Base-by-base conservation (phyloP, 2,329 filamentous ascomycete genomes). In the Geosmithia putterillii region DNA sequence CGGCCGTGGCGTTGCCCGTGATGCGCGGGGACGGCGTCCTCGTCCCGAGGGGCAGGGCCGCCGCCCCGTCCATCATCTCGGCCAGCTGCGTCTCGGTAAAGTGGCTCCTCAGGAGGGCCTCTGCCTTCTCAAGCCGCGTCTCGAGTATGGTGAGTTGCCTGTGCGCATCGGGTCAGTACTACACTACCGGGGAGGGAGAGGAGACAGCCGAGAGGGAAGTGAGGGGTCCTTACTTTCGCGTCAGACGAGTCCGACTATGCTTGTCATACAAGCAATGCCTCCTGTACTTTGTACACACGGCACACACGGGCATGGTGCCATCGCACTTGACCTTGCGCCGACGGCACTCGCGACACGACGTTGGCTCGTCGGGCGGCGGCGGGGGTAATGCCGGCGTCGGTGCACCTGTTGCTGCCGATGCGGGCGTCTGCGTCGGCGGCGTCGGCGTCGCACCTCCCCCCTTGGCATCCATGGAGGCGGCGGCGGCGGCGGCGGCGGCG, bases 91-190 rank as follows among this genome's bases (percentile, higher is more conserved):
- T 38, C n/a, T 48, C 41, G 9, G 44, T 50, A n/a, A 50, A 51
- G 37, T 51, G 49, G 1, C 47, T 43, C 20, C 45, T 42, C 36
- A 51, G n/a, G 14, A 51, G 43, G 7, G 49, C 50, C 21, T 51
- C 49, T 4, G 49, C 49, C 28, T 48, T 51, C 40, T 51, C 49
- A 2, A 51, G 45, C 1, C 49, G 47, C 34, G 51, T 49, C 41
- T 51, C 49, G 1, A 51, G 20, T 10, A 51, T 48, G 3, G 49
- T 51, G 15, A 51, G 44, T 32, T 51, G 49, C 37, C 49, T 51
- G 37, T 19, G 32, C 8, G 4, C 22, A 19, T 10, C 10, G 12
- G 3, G 40, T 32, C 40, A 41, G 40, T 15, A 17, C 7, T 7
- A 9, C 9, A 22, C 8, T 34, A 20, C 22, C 14, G 25, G 3